Percentiles rank a stretch among this genome's conserved stretches.
Evolutionary conservation across 768 basidiomycete genomes (phyloP).

Genomic region (Coprinellus micaceus): DNA sequence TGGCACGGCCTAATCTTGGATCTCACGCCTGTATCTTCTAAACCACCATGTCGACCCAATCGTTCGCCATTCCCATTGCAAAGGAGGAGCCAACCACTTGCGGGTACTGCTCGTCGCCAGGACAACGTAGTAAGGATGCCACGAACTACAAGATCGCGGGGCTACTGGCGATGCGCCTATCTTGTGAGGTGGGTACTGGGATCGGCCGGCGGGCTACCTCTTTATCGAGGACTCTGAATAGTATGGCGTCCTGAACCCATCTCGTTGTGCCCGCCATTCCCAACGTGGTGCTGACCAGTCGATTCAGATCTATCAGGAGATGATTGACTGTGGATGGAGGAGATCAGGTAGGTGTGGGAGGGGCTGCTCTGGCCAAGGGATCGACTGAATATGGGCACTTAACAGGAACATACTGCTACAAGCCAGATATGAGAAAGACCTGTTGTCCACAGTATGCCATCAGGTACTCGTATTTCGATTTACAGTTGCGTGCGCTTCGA

Average conservation of each 20-base stretch:
- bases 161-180: slow-evolving; percentile 46
- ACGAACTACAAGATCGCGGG: slow-evolving; percentile 49
- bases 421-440: slow-evolving; percentile 73
- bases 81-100: slow-evolving; percentile 41
- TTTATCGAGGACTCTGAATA: too few species aligned
- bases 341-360: slow-evolving; percentile 50
- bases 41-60: slow-evolving; percentile 18
- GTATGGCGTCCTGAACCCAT: too few species aligned
- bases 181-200: slow-evolving; percentile 53
- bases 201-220: too few species aligned
- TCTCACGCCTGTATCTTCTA: background rate
- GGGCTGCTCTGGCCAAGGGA: background rate
- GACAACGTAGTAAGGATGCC: slow-evolving; percentile 36
- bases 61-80: slow-evolving; percentile 36
- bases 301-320: slow-evolving; percentile 76
- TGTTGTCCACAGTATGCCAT: slow-evolving; percentile 97
- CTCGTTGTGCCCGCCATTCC: too few species aligned
- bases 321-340: slow-evolving; percentile 86
- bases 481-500: slow-evolving; percentile 2
- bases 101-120: slow-evolving; percentile 65
- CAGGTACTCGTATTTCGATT: slow-evolving; percentile 44
- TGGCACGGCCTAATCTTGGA: background rate
- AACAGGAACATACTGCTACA: slow-evolving; percentile 72
- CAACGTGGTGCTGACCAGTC: too few species aligned
- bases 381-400: background rate